Conservation (phyloP, 495 filamentous ascomycete genomes). For the Entonaema liquescens region DNA sequence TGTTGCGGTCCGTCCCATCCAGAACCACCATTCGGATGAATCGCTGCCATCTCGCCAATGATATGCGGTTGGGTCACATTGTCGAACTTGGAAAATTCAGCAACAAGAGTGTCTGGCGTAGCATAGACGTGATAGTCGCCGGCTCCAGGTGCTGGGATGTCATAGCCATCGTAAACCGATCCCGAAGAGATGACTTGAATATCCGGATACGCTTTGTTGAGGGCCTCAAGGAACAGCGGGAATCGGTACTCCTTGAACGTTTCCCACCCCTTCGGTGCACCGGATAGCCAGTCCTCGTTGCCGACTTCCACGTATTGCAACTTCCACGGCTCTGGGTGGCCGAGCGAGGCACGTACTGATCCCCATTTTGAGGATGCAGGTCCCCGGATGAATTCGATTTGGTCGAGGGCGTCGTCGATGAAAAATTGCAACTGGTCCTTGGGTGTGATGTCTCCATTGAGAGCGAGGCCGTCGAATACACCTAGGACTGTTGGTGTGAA, state of each 20-base stretch:
- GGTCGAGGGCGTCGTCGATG: constrained; percentile 69
- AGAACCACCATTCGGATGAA: constrained; percentile 58
- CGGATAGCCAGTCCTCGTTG: constrained; percentile 70
- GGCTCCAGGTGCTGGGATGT: constrained; percentile 52
- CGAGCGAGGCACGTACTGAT: constrained; percentile 62
- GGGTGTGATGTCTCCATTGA: constrained; percentile 60
- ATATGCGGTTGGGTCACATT: constrained; percentile 50
- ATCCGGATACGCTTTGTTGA: constrained; percentile 66
- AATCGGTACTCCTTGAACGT: constrained; percentile 67
- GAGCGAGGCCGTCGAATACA: constrained; percentile 69
- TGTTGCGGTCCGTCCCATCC: constrained; percentile 54
- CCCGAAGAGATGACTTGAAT: constrained; percentile 67
- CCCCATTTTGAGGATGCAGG: constrained; percentile 64
- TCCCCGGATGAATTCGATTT: constrained; percentile 73
- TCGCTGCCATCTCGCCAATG: constrained; percentile 66
- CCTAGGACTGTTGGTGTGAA: constrained; percentile 52
- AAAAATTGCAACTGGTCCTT: constrained; percentile 52
- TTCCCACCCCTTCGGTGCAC: constrained; percentile 44
- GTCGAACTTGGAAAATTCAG: constrained; percentile 60
- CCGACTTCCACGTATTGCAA: constrained; percentile 71
- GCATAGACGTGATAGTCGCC: constrained; percentile 55
- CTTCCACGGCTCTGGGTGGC: constrained; percentile 65
- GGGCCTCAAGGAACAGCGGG: constrained; percentile 63
- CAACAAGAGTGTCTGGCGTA: constrained; percentile 46
- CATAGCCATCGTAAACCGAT: constrained; percentile 52